phyloP scores from a whole-genome alignment of 768 basidiomycete species.

The Auriscalpium vulgare region DNA sequence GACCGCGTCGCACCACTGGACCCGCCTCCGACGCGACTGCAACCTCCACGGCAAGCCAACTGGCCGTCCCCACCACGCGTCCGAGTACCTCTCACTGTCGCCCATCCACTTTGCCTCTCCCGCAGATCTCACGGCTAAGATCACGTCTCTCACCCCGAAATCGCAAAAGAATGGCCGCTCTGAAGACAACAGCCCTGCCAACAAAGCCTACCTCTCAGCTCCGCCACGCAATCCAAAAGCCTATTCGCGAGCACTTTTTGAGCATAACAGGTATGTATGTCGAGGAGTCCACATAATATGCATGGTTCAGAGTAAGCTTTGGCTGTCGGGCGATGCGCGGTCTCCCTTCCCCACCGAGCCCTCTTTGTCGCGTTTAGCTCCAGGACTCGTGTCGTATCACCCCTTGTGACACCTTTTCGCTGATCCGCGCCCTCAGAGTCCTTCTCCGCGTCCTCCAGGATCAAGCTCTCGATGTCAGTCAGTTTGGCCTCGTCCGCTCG shows the following conservation, averaged over 20 bases:
- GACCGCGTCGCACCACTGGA: not conserved
- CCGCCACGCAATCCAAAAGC: not conserved
- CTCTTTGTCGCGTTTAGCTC: no score
- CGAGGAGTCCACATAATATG: no score
- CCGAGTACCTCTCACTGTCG: conserved; percentile 12
- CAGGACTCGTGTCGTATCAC: no score
- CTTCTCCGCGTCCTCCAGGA: conserved; percentile 5
- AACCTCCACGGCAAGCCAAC: not conserved
- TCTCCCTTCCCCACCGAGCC: no score
- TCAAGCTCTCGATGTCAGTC: conserved; percentile 1
- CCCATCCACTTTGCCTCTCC: conserved; percentile 8
- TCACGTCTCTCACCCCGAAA: conserved; percentile 6
- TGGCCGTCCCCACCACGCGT: not conserved
- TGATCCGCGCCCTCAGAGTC: not conserved
- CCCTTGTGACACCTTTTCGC: not conserved
- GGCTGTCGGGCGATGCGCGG: no score
- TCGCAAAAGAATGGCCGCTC: not conserved
- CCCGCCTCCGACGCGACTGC: not conserved
- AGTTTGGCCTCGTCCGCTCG: conserved; percentile 7
- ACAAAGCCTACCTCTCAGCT: conserved; percentile 5
- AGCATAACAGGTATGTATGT: conserved; percentile 9
- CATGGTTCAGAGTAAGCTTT: no score
- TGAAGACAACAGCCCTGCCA: conserved; percentile 11
- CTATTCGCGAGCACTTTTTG: conserved; percentile 6
- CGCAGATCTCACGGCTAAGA: conserved; percentile 5